Percentiles rank a stretch among this genome's conserved stretches.
phyloP scores from a whole-genome alignment of 352 stramenopile genomes.

The Thalassiosira mediterranea region DNA sequence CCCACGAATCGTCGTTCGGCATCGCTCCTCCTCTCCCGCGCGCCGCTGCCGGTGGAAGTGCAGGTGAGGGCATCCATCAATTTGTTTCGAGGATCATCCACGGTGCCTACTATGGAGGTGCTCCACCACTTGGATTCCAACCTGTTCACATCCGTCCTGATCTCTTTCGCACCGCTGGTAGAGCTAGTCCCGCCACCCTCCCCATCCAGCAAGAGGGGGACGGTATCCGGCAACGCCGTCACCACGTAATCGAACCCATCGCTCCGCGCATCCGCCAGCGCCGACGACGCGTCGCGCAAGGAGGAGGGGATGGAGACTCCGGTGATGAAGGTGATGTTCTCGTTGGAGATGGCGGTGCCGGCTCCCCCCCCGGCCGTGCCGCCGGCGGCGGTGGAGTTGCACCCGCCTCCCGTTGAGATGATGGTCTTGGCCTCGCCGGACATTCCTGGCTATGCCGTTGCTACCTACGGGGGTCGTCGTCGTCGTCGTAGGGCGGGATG shows the following conservation, averaged over 20 bases:
- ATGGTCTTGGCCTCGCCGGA: no score
- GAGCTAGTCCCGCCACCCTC: neutral
- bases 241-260: slow-evolving; percentile 71
- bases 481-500: no score
- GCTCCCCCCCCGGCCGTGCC: neutral
- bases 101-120: slow-evolving; percentile 69
- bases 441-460: no score
- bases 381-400: neutral
- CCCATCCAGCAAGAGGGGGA: neutral
- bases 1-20: slow-evolving; percentile 23
- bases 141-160: slow-evolving; percentile 53
- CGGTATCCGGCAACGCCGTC: slow-evolving; percentile 38
- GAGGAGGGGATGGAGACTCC: neutral
- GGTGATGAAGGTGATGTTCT: neutral
- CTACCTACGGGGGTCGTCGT: no score
- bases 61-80: slow-evolving; percentile 24
- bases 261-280: neutral
- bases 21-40: neutral
- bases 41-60: neutral
- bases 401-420: no score
- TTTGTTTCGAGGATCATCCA: slow-evolving; percentile 36
- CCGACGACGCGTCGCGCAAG: neutral
- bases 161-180: slow-evolving; percentile 5
- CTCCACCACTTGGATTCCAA: slow-evolving; percentile 73
- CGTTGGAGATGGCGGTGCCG: no score